Conservation (phyloP, 257 asterid genomes). For the Prunella vulgaris region DNA sequence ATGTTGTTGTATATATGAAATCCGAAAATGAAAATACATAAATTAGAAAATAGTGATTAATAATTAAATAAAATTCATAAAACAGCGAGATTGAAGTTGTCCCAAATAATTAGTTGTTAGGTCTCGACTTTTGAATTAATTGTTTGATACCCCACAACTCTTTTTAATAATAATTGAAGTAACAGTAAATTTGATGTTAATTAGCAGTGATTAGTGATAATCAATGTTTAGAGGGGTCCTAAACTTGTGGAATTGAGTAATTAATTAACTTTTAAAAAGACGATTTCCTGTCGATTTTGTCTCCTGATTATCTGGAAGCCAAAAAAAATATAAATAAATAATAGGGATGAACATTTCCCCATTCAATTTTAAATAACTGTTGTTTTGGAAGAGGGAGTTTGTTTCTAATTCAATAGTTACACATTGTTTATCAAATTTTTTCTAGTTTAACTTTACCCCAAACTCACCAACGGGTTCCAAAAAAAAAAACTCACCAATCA, state of each 20-base stretch:
- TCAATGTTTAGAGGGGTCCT: neutral
- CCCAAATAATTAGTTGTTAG: conserved; percentile 14
- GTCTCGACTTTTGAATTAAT: conserved; percentile 4
- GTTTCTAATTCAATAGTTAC: too few relatives aligned
- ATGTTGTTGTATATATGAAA: too few relatives aligned
- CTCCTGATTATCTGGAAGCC: neutral
- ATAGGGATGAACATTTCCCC: too few relatives aligned
- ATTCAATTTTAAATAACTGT: too few relatives aligned
- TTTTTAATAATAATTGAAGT: conserved; percentile 14
- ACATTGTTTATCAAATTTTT: too few relatives aligned
- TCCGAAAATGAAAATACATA: neutral
- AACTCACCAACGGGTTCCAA: too few relatives aligned
- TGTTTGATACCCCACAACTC: conserved; percentile 13
- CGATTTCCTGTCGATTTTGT: conserved; percentile 8
- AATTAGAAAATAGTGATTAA: neutral
- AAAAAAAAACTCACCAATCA: too few relatives aligned
- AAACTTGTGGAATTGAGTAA: conserved; percentile 6
- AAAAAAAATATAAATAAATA: neutral
- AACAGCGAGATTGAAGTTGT: conserved; percentile 12
- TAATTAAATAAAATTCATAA: neutral
- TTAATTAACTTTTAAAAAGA: neutral
- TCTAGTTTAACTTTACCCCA: too few relatives aligned
- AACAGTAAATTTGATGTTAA: conserved; percentile 12
- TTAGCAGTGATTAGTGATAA: neutral
- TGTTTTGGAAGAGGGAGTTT: too few relatives aligned